Conservation (phyloP, 331 rosid species). For the Phaseolus coccineus region DNA sequence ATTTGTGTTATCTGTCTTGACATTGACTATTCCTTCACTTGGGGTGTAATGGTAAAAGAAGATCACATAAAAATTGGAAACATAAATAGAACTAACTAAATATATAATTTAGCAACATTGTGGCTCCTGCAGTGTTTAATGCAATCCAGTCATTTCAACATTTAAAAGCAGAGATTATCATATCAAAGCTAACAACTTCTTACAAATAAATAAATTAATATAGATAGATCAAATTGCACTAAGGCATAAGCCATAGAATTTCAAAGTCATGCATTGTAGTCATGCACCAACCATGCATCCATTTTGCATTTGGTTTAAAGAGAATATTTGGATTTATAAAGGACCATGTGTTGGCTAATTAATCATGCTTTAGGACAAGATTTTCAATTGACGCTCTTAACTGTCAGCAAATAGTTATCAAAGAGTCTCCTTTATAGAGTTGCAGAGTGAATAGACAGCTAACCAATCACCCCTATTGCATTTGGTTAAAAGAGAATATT, state of each 20-base stretch:
- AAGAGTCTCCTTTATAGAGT: too few species aligned
- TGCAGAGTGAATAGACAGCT: neutral
- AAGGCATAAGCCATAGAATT: slow-evolving; percentile 1
- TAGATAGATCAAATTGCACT: neutral
- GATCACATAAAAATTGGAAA: slow-evolving; percentile 13
- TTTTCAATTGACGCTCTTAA: slow-evolving; percentile 34
- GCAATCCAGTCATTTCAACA: slow-evolving; percentile 21
- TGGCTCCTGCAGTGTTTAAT: slow-evolving; percentile 1
- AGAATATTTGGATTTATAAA: slow-evolving; percentile 15
- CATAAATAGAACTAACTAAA: neutral
- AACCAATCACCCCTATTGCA: slow-evolving; percentile 18
- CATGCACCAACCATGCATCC: slow-evolving; percentile 27
- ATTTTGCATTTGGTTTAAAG: neutral
- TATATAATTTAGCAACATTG: neutral
- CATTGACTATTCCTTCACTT: slow-evolving; percentile 23
- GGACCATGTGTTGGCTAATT: neutral
- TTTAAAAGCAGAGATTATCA: slow-evolving; percentile 11
- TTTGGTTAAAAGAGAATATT: slow-evolving; percentile 9
- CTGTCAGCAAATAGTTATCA: neutral
- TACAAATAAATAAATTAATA: slow-evolving; percentile 10
- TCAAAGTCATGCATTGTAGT: slow-evolving; percentile 6
- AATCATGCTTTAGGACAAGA: slow-evolving; percentile 27
- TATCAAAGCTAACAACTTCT: neutral
- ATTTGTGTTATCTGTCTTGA: slow-evolving; percentile 9
- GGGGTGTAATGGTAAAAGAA: slow-evolving; percentile 13